Evolutionary conservation across 352 stramenopile genomes (phyloP).

Genomic region (Globisporangium irregulare): DNA sequence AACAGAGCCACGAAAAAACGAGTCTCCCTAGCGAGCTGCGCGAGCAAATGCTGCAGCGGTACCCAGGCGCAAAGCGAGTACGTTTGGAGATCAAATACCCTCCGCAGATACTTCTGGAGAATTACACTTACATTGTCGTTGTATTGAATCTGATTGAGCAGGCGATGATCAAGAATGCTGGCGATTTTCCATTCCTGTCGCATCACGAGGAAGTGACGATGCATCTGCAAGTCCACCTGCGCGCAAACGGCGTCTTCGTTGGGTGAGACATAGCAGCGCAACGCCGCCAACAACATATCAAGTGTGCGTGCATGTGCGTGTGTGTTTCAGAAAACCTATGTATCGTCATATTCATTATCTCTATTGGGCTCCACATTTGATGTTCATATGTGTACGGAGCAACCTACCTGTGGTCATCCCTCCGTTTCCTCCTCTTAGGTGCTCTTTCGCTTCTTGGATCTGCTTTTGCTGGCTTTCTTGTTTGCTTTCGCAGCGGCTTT

Average conservation of each 20-base stretch:
- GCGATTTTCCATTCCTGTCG: constrained; percentile 71
- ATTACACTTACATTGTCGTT: not conserved
- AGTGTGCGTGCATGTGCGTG: not conserved
- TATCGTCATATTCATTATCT: constrained; percentile 15
- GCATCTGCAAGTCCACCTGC: constrained; percentile 72
- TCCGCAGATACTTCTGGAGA: not conserved
- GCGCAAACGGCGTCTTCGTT: constrained; percentile 47
- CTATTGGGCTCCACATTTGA: constrained; percentile 2
- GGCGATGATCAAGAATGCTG: constrained; percentile 64
- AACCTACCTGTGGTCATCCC: no score
- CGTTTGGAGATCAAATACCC: not conserved
- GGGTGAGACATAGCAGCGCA: constrained; percentile 17
- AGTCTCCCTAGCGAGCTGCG: constrained; percentile 38
- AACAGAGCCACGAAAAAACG: constrained; percentile 56
- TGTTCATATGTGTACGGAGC: not conserved
- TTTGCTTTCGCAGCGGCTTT: constrained; percentile 20
- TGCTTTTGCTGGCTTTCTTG: constrained; percentile 19
- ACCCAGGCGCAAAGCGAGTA: constrained; percentile 55
- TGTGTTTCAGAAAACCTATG: constrained; percentile 1
- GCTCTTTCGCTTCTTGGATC: constrained; percentile 45
- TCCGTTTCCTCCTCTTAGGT: not conserved
- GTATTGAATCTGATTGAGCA: constrained; percentile 14
- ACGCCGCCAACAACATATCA: not conserved
- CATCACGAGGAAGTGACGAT: constrained; percentile 74
- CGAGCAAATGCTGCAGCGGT: constrained; percentile 40